Conservation (phyloP, 2,329 filamentous ascomycete genomes). For the Ophiostoma montium region DNA sequence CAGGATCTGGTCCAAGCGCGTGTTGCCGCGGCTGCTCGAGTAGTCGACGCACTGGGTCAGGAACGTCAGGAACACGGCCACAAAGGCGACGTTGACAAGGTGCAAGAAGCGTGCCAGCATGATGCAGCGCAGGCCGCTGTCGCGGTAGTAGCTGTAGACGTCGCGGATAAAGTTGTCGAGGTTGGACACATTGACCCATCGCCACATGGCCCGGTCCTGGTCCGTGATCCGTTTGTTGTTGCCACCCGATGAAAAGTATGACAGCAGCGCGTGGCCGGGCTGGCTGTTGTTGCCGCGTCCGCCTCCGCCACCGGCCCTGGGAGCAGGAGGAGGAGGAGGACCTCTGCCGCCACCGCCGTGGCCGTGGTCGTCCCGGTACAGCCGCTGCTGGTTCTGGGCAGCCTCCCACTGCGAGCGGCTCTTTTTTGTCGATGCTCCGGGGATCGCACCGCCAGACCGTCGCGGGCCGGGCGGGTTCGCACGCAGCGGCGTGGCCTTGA, state of each 20-base stretch:
- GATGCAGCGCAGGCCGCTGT: conserved; percentile 76
- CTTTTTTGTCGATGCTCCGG: conserved; percentile 29
- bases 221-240: conserved; percentile 19
- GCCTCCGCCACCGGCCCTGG: not conserved
- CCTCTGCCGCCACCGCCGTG: conserved; percentile 19
- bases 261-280: conserved; percentile 11
- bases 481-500: conserved; percentile 15
- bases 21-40: conserved; percentile 52
- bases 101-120: conserved; percentile 57
- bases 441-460: conserved; percentile 17
- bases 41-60: conserved; percentile 80
- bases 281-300: not conserved
- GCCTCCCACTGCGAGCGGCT: conserved; percentile 40
- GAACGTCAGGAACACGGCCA: conserved; percentile 70
- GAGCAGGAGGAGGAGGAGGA: conserved; percentile 17
- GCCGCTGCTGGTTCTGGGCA: conserved; percentile 34
- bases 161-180: conserved; percentile 74
- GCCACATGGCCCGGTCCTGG: conserved; percentile 73
- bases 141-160: conserved; percentile 76
- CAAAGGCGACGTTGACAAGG: conserved; percentile 68
- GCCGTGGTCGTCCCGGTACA: conserved; percentile 25
- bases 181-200: conserved; percentile 85
- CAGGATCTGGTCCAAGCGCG: conserved; percentile 36
- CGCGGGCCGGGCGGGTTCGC: conserved; percentile 2
- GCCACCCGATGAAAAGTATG: conserved; percentile 10